These are phyloP conservation scores for Talaromyces sp. DNA, from an alignment of 2,329 filamentous ascomycete species.

Conservation along the genomic window DNA sequence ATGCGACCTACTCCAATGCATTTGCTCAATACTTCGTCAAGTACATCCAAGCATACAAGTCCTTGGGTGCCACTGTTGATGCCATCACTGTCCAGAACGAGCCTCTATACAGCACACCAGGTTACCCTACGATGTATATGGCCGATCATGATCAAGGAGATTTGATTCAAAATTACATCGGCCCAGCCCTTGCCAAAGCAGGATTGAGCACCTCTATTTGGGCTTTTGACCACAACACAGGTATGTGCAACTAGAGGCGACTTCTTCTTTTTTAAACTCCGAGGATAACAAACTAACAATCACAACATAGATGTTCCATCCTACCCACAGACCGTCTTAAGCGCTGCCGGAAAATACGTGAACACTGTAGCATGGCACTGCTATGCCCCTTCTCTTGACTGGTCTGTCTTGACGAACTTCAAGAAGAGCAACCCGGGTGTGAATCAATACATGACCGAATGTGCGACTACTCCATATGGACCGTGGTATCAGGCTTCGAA, in stretches of 20 bases:
- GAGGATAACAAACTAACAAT: background rate
- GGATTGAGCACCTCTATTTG: constrained; percentile 6
- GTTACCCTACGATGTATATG: constrained; percentile 13
- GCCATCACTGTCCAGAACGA: constrained; percentile 11
- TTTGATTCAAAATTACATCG: constrained; percentile 2
- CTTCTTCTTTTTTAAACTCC: background rate
- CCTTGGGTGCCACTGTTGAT: constrained; percentile 8
- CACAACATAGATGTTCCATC: background rate
- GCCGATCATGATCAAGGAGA: background rate
- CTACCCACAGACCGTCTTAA: constrained; percentile 4
- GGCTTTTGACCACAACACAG: constrained; percentile 11
- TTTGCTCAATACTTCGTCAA: constrained; percentile 12
- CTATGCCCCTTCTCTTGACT: background rate
- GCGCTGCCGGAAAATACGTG: constrained; percentile 7
- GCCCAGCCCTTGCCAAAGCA: constrained; percentile 9
- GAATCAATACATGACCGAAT: constrained; percentile 12
- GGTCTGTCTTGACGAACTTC: constrained; percentile 8
- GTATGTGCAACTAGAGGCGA: background rate
- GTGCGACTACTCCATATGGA: constrained; percentile 4
- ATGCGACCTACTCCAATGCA: constrained; percentile 3
- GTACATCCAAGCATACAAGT: constrained; percentile 8
- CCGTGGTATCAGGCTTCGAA: constrained; percentile 2
- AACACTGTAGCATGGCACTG: constrained; percentile 12
- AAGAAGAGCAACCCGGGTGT: constrained; percentile 4
- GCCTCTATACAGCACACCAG: constrained; percentile 3